Base-by-base conservation (phyloP, 805 yeast species). In the Wickerhamomyces alni region DNA sequence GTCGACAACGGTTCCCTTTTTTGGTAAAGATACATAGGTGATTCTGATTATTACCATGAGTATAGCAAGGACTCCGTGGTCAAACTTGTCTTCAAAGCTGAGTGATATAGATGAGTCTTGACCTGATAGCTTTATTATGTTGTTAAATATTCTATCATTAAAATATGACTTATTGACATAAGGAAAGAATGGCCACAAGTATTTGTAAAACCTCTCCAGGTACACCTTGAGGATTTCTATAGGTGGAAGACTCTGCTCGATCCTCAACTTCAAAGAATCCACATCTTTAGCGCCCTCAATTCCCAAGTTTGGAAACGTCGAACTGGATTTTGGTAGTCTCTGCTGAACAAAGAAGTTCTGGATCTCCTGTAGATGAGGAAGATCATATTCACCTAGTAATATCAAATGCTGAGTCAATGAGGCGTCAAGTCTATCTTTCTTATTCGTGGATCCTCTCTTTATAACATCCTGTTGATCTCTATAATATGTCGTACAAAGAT, bases 111-210 rank as follows among this genome's bases (percentile, higher is more conserved):
- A 48, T 47, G 42, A 46, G 43, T 12, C 58, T 45, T 47, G 48
- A 22, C 33, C 41, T 12, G 55, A 47, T 0, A 60, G 54, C 1
- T 72, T 71, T 4, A 75, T 49, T 1, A 74, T 57, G 5, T 42
- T 44, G 4, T 46, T 41, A 4, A 50, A 45, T 3, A 70, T 50
- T 5, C 51, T 47, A 4, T 50, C 51, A 2, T 45, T 36, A 39
- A 73, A 73, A 28, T 50, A 47, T 3, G 43, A 47, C 41, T 67
- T 64, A 41, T 71, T 75, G 17, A 74, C 31, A 36, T 56, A 71
- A 2, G 80, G 80, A 57, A 65, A 61, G 45, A 66, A 72, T 2
- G 77, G 74, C 48, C 72, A 71, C 7, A 73, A 48, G 46, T 58
- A 59, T 17, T 51, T 48, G 52, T 71, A 74, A 48, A 64, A 75